Conservation (phyloP, 495 filamentous ascomycete species). For the Aspergillus diversus region DNA sequence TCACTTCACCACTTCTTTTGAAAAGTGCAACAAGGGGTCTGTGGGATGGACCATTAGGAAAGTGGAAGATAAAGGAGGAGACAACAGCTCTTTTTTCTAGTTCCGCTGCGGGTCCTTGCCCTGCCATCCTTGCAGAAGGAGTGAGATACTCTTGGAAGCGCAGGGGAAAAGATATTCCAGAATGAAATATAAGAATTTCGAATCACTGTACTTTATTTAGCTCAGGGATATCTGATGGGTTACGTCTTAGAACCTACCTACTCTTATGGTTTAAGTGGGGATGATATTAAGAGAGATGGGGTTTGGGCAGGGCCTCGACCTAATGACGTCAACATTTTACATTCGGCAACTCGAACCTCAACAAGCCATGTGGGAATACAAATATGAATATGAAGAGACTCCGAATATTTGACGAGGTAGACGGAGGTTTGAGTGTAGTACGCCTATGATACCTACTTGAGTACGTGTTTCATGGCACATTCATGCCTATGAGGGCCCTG, state of each 20-base stretch:
- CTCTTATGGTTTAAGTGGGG: no score
- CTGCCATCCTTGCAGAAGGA: conserved; percentile 8
- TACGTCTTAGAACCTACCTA: no score
- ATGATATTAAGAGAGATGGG: no score
- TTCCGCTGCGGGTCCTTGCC: not conserved
- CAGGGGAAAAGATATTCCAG: not conserved
- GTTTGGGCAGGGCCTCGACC: no score
- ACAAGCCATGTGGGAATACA: not conserved
- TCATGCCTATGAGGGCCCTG: no score
- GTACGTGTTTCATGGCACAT: no score
- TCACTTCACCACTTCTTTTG: conserved; percentile 57
- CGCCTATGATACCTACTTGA: no score
- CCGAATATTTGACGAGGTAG: not conserved
- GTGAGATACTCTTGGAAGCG: not conserved
- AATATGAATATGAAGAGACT: not conserved
- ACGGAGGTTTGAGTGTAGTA: not conserved
- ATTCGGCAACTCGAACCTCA: not conserved
- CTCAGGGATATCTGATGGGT: no score
- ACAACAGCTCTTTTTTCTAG: conserved; percentile 52
- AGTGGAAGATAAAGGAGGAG: conserved; percentile 59
- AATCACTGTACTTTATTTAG: no score
- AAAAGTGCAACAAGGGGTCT: conserved; percentile 58
- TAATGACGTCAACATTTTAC: no score
- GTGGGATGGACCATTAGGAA: conserved; percentile 28
- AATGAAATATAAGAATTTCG: no score